Percentiles rank a stretch among this genome's conserved stretches.
These are phyloP conservation scores for Atkinsonella hypoxylon DNA, from an alignment of 2,329 filamentous ascomycete genomes.

Conservation along the genomic window DNA sequence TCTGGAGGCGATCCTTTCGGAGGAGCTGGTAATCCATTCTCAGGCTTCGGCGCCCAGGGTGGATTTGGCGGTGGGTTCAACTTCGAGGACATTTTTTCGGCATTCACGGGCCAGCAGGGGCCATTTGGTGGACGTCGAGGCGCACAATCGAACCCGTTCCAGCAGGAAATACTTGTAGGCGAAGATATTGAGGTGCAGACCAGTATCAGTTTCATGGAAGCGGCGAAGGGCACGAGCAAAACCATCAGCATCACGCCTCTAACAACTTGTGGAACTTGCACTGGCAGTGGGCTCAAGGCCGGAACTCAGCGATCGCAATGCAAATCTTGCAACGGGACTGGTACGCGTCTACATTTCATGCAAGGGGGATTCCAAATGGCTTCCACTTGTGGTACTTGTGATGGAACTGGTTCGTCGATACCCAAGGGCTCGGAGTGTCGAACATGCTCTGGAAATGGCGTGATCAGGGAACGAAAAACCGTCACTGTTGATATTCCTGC, in stretches of 20 bases:
- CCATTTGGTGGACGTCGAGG: conserved; percentile 42
- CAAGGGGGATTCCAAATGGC: conserved; percentile 94
- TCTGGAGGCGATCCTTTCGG: conserved; percentile 49
- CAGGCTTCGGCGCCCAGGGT: conserved; percentile 36
- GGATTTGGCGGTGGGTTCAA: conserved; percentile 79
- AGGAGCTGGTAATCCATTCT: conserved; percentile 53
- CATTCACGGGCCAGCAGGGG: conserved; percentile 53
- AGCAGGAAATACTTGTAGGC: conserved; percentile 72
- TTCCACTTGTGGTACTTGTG: conserved; percentile 72
- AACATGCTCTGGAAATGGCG: conserved; percentile 71
- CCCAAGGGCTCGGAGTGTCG: conserved; percentile 73
- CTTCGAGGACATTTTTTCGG: conserved; percentile 90
- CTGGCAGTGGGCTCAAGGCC: conserved; percentile 71
- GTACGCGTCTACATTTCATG: conserved; percentile 78
- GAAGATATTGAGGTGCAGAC: conserved; percentile 93
- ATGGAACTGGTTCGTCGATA: conserved; percentile 63
- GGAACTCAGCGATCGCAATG: conserved; percentile 65
- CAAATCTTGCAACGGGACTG: conserved; percentile 72
- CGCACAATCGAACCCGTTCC: conserved; percentile 53
- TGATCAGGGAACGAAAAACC: conserved; percentile 69
- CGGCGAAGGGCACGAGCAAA: conserved; percentile 81
- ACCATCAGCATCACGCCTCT: conserved; percentile 79
- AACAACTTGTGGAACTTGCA: conserved; percentile 69
- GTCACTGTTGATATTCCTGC: conserved; percentile 86
- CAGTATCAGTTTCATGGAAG: conserved; percentile 90